Evolutionary conservation across 2,329 filamentous ascomycete genomes (phyloP).

Genomic region (Fusarium sp.): DNA sequence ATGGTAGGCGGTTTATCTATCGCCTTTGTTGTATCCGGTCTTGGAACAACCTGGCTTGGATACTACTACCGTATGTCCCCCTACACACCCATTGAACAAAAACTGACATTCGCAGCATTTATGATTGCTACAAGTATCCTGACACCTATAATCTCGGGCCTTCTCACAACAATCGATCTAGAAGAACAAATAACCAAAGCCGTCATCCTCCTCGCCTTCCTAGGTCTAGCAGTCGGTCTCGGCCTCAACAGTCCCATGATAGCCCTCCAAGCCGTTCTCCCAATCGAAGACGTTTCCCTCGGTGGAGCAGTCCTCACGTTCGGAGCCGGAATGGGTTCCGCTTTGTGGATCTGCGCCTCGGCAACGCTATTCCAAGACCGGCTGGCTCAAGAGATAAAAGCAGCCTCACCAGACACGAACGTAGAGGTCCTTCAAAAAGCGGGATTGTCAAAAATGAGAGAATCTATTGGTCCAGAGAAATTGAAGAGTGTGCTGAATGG

Average conservation of each 20-base stretch:
- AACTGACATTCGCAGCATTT: conserved; percentile 30
- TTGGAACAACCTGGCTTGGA: conserved; percentile 37
- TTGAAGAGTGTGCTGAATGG: conserved; percentile 29
- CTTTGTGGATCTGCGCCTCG: conserved; percentile 42
- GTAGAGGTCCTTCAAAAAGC: conserved; percentile 15
- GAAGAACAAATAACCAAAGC: conserved; percentile 39
- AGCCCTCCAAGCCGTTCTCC: conserved; percentile 34
- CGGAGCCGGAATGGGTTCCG: conserved; percentile 38
- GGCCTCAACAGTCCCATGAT: conserved; percentile 40
- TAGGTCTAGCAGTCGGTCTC: conserved; percentile 37
- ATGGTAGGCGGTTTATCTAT: conserved; percentile 37
- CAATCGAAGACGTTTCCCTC: conserved; percentile 36
- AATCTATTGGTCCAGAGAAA: conserved; percentile 20
- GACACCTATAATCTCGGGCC: conserved; percentile 33
- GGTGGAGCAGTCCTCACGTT: conserved; percentile 42
- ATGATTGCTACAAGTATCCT: conserved; percentile 41
- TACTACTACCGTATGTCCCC: conserved; percentile 40
- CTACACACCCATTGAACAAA: fast-evolving
- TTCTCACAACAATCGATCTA: conserved; percentile 37
- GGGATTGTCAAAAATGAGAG: conserved; percentile 29
- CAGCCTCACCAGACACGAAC: conserved; percentile 17
- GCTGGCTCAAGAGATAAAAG: conserved; percentile 26
- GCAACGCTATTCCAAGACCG: conserved; percentile 42
- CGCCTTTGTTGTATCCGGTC: conserved; percentile 33
- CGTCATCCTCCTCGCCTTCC: conserved; percentile 31